A percentile compares a stretch with the other conserved stretches of the same genome.
These are phyloP conservation scores for Waitea zeae DNA, from an alignment of 1,284 basidiomycete genomes.

Conservation along the genomic window DNA sequence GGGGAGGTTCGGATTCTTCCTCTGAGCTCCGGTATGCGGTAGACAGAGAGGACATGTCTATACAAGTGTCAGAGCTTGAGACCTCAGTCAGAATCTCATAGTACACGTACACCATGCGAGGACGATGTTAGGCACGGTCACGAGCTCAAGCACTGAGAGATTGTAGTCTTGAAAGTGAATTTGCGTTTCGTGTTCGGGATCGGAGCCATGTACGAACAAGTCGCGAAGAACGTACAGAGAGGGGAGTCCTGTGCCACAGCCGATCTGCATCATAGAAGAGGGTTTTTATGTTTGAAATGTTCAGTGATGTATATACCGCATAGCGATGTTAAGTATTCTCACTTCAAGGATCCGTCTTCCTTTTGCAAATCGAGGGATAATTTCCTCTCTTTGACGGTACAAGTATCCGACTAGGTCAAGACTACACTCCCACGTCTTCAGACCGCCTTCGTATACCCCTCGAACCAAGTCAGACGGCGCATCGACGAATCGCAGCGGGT, in stretches of 20 bases:
- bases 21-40: constrained; percentile 14
- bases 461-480: constrained; percentile 84
- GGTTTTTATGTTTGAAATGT: too few relatives aligned
- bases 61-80: too few relatives aligned
- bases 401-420: constrained; percentile 65
- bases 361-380: background rate
- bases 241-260: constrained; percentile 87
- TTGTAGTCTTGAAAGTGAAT: constrained; percentile 96
- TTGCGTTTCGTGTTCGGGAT: constrained; percentile 19
- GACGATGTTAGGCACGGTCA: constrained; percentile 80
- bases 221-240: constrained; percentile 54
- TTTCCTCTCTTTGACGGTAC: constrained; percentile 16
- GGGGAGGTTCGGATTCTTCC: constrained; percentile 9
- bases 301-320: background rate
- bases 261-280: too few relatives aligned
- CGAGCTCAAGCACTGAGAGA: constrained; percentile 61
- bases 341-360: background rate
- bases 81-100: constrained; percentile 7
- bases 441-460: constrained; percentile 86
- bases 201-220: constrained; percentile 26
- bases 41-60: constrained; percentile 18
- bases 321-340: constrained; percentile 1
- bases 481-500: constrained; percentile 42
- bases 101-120: constrained; percentile 76
- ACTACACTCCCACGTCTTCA: constrained; percentile 98